Evolutionary conservation across 2,329 filamentous ascomycete genomes (phyloP).

Genomic region (Akanthomyces muscarius): DNA sequence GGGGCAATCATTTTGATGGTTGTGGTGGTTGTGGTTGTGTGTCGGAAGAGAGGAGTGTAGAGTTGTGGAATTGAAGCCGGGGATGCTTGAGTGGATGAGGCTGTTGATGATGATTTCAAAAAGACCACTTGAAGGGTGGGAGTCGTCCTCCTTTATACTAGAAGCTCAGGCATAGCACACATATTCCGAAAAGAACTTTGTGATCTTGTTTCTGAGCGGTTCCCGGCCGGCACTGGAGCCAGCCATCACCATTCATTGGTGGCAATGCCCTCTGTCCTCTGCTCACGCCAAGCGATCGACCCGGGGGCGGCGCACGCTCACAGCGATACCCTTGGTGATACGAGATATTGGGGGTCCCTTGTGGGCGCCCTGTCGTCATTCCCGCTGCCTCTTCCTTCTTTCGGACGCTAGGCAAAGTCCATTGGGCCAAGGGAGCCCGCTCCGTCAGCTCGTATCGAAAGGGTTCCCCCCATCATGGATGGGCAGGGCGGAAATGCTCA

Average conservation of each 20-base stretch:
- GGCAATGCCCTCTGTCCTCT: background rate
- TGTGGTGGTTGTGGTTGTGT: background rate
- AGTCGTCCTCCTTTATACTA: background rate
- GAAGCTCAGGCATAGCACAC: background rate
- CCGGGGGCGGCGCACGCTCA: background rate
- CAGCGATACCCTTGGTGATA: constrained; percentile 6
- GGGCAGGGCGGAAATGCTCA: background rate
- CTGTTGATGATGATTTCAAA: background rate
- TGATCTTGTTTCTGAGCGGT: background rate
- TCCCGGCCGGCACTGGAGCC: background rate
- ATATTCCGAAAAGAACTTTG: background rate
- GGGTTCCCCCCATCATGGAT: too few species aligned
- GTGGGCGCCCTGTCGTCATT: constrained; percentile 7
- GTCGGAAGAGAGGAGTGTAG: background rate
- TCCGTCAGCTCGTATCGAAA: constrained; percentile 10
- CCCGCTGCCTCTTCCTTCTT: background rate
- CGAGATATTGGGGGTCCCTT: constrained; percentile 2
- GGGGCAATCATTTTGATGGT: constrained; percentile 5
- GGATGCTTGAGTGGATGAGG: background rate
- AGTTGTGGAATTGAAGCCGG: background rate
- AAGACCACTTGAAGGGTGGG: background rate
- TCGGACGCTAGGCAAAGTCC: background rate
- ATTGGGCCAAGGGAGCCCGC: background rate
- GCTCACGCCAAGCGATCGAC: background rate
- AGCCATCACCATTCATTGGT: constrained; percentile 4